phyloP scores from a whole-genome alignment of 345 rosid species.

The Nephelium lappaceum region DNA sequence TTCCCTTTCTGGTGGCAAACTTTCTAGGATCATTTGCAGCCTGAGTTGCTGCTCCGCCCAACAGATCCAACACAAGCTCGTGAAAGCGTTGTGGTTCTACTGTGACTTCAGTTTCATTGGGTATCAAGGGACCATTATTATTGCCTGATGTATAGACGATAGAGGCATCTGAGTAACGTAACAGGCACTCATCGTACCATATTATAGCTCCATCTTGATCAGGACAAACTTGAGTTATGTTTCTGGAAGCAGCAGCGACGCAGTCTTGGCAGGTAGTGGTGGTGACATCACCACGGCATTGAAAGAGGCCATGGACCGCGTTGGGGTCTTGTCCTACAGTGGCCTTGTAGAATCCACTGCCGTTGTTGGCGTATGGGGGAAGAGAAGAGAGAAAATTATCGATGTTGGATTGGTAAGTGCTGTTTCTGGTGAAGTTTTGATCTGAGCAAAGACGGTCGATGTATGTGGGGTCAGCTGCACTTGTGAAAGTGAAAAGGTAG shows the following conservation, averaged over 20 bases:
- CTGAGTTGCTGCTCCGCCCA: neutral
- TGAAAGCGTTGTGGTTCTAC: conserved; percentile 6
- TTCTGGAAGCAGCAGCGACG: conserved; percentile 23
- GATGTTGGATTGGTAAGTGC: conserved; percentile 48
- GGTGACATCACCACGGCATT: conserved; percentile 44
- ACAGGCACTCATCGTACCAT: conserved; percentile 46
- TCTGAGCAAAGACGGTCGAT: neutral
- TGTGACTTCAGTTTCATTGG: neutral
- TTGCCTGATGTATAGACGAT: conserved; percentile 17
- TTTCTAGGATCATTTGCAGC: conserved; percentile 1
- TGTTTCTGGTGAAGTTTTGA: conserved; percentile 34
- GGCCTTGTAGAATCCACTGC: conserved; percentile 42
- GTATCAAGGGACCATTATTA: neutral
- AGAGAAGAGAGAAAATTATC: conserved; percentile 38
- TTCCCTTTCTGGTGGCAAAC: conserved; percentile 15
- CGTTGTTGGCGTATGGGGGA: conserved; percentile 27
- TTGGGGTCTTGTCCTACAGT: conserved; percentile 31
- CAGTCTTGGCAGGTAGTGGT: conserved; percentile 35
- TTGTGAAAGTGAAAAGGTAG: neutral
- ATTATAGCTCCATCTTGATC: conserved; percentile 29
- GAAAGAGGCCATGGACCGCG: conserved; percentile 35
- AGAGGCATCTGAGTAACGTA: conserved; percentile 38
- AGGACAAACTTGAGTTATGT: conserved; percentile 32
- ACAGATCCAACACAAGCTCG: neutral
- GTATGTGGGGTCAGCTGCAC: neutral